Percentiles rank a stretch among this genome's conserved stretches.
phyloP scores from a whole-genome alignment of 1,284 basidiomycete genomes.

The Cryptococcus maquisensis region DNA sequence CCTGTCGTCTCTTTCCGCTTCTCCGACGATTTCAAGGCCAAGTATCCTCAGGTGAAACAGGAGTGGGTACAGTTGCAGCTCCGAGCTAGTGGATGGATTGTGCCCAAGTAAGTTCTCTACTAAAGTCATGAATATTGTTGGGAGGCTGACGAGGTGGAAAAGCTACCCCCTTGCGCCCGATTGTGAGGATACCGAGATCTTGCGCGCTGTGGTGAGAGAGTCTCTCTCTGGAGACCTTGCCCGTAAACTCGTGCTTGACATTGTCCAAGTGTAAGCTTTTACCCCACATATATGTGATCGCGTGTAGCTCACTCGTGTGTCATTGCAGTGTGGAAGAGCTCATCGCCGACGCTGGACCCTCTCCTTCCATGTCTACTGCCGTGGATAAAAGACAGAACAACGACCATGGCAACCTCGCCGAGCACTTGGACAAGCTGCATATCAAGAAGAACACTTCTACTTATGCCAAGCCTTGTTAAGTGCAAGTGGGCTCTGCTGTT shows the following conservation, averaged over 20 bases:
- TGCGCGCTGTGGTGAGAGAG: slow-evolving; percentile 82
- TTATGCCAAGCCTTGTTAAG: slow-evolving; percentile 1
- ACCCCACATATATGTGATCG: not conserved
- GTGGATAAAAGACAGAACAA: not conserved
- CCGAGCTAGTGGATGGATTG: slow-evolving; percentile 58
- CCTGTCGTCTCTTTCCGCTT: slow-evolving; percentile 92
- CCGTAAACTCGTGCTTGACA: slow-evolving; percentile 40
- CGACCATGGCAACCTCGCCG: not conserved
- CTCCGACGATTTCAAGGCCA: slow-evolving; percentile 66
- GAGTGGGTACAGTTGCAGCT: slow-evolving; percentile 70
- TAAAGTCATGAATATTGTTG: too few species aligned
- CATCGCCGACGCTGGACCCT: slow-evolving; percentile 30
- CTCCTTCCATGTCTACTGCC: slow-evolving; percentile 22
- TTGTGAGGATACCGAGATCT: slow-evolving; percentile 66
- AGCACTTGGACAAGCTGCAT: not conserved
- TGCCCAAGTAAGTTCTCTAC: slow-evolving; percentile 56
- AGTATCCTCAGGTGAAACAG: slow-evolving; percentile 74
- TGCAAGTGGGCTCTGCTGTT: not conserved
- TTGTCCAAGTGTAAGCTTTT: slow-evolving; percentile 32
- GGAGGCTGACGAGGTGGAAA: slow-evolving; percentile 5
- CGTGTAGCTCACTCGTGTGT: not conserved
- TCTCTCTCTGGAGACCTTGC: slow-evolving; percentile 46
- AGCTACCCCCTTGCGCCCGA: slow-evolving; percentile 70
- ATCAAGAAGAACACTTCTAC: slow-evolving; percentile 1
- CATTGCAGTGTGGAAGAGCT: slow-evolving; percentile 31